Percentiles rank a stretch among this genome's conserved stretches.
Conservation (phyloP, 2,329 filamentous ascomycete species). For the Ramularia endophylla region DNA sequence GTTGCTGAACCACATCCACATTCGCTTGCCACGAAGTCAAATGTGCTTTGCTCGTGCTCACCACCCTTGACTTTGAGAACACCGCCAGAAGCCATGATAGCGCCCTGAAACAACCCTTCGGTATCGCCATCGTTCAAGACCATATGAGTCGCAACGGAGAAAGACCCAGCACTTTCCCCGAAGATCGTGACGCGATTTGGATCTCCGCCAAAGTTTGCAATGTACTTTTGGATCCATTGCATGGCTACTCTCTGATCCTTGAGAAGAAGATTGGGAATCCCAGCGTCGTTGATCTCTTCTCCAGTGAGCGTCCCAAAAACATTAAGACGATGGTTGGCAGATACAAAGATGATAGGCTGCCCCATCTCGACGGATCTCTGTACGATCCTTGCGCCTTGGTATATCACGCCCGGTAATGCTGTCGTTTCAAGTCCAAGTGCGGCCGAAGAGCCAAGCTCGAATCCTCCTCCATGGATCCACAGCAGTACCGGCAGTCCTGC, state of each 20-base stretch:
- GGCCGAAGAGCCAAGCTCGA: slow-evolving; percentile 30
- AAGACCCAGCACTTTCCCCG: slow-evolving; percentile 35
- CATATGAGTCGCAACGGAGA: slow-evolving; percentile 72
- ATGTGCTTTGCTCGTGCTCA: slow-evolving; percentile 28
- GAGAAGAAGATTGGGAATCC: slow-evolving; percentile 26
- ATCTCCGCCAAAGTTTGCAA: slow-evolving; percentile 22
- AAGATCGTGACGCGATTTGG: slow-evolving; percentile 20
- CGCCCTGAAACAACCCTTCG: slow-evolving; percentile 59
- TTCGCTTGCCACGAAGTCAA: slow-evolving; percentile 6
- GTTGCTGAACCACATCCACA: slow-evolving; percentile 19
- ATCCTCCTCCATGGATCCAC: slow-evolving; percentile 41
- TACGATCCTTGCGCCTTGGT: slow-evolving; percentile 37
- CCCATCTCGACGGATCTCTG: slow-evolving; percentile 39
- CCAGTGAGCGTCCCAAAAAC: slow-evolving; percentile 28
- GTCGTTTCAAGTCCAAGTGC: slow-evolving; percentile 2
- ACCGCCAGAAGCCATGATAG: slow-evolving; percentile 69
- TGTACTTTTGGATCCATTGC: slow-evolving; percentile 24
- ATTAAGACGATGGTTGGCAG: slow-evolving; percentile 41
- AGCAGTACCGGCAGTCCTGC: slow-evolving; percentile 36
- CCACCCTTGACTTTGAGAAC: slow-evolving; percentile 32
- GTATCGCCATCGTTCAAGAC: slow-evolving; percentile 63
- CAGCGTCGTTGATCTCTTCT: slow-evolving; percentile 27
- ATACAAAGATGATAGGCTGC: slow-evolving; percentile 57
- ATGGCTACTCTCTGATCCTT: slow-evolving; percentile 30
- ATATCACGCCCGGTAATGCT: slow-evolving; percentile 24